These are phyloP conservation scores for Medicago arabica DNA, from an alignment of 306 rosid species.

Conservation along the genomic window DNA sequence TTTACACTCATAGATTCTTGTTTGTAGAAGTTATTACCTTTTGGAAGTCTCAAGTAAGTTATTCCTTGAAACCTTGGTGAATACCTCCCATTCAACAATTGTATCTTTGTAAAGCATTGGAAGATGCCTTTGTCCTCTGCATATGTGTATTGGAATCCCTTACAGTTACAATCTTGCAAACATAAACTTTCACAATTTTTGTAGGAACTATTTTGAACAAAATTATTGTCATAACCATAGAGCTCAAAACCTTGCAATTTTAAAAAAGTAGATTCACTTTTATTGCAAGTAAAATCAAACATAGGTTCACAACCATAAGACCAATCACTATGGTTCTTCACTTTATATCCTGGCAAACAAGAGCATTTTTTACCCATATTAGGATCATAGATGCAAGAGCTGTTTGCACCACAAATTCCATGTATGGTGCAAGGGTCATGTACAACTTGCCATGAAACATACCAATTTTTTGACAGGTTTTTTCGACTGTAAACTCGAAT, in stretches of 20 bases:
- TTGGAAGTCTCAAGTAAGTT: constrained; percentile 44
- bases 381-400: constrained; percentile 30
- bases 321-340: constrained; percentile 41
- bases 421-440: constrained; percentile 16
- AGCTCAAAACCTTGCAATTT: constrained; percentile 25
- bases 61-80: not conserved
- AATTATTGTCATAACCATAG: constrained; percentile 43
- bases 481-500: constrained; percentile 44
- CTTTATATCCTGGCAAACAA: constrained; percentile 41
- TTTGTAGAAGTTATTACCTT: not conserved
- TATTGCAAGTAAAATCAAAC: constrained; percentile 30
- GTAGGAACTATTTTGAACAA: not conserved
- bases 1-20: not conserved
- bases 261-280: constrained; percentile 34
- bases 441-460: constrained; percentile 43
- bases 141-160: constrained; percentile 30
- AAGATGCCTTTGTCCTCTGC: not conserved
- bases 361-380: constrained; percentile 36
- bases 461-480: constrained; percentile 17
- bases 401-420: constrained; percentile 53
- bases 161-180: constrained; percentile 36
- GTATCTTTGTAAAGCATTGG: constrained; percentile 38
- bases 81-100: constrained; percentile 41
- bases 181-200: constrained; percentile 40
- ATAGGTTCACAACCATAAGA: constrained; percentile 56